Base-by-base conservation (phyloP, 2,329 filamentous ascomycete species). In the Penicillium polonicum region DNA sequence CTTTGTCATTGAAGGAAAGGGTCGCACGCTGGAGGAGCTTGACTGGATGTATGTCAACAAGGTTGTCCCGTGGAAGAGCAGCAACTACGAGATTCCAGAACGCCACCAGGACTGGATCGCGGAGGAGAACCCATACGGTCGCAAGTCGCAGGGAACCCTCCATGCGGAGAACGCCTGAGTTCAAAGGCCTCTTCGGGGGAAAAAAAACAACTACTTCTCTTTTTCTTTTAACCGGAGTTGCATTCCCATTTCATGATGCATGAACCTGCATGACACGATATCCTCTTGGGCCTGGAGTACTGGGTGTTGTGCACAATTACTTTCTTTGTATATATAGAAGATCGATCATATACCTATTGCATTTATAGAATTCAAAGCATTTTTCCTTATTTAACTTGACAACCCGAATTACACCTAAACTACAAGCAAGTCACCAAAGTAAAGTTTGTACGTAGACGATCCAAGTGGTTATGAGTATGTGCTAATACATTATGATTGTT, bases 1-100 rank as follows among this genome's bases (percentile, higher is more conserved):
- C 75, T 90, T 90, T 70, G 82, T 91, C n/a, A 85, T 88, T 48
- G 89, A 92, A 68, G 85, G 83, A 42, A 86, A 88, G 68, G 88
- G 85, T 46, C 82, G 87, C 9, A 86, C 84, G 0, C 77, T 92
- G 1, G 89, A 91, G 74, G 88, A 91, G 70, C 88, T 91, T 51
- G 89, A 92, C 65, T 86, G 83, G 52, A 88, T 88, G 85, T 90
- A 90, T 62, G 79, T 89, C 25, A 79, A 86, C 60, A 76, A 76
- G 12, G 83, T 89, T 17, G 81, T 74, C 58, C 85, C 87, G 0
- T 82, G 82, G 74, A 80, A 84, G 76, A 87, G 84, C 68, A 74
- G 76, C 56, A 74, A 79, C 52, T 88, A 63, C 31, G 68, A 69
- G 65, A 65, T 65, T 52, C 76, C 55, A 43, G 68, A 58, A 4